Percentiles rank a stretch among this genome's conserved stretches.
Conservation (phyloP, 805 yeast genomes). For the Torulaspora gathmanii region DNA sequence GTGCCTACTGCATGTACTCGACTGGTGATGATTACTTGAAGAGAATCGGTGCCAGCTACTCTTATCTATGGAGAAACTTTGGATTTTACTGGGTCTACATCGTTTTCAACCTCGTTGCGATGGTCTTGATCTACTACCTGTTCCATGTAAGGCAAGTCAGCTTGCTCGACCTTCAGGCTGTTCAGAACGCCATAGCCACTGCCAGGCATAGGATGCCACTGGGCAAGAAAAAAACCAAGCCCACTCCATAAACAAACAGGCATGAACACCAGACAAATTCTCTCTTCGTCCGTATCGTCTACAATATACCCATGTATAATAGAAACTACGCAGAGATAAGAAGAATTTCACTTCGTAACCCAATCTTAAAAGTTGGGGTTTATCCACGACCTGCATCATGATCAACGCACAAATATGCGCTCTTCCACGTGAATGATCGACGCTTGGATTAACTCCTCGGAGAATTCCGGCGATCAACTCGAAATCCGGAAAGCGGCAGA, state of each 20-base stretch:
- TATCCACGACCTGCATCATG: too few relatives aligned
- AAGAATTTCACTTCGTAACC: too few relatives aligned
- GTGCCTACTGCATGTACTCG: conserved; percentile 48
- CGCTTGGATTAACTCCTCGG: too few relatives aligned
- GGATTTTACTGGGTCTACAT: conserved; percentile 59
- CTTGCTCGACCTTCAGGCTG: conserved; percentile 5
- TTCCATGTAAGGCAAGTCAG: conserved; percentile 25
- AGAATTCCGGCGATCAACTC: too few relatives aligned
- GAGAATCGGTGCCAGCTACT: conserved; percentile 42
- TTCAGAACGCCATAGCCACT: not conserved
- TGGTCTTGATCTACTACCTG: conserved; percentile 36
- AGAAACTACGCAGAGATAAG: not conserved
- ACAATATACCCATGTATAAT: not conserved
- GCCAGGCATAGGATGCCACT: conserved; percentile 3
- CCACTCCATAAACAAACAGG: too few relatives aligned
- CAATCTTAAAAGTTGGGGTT: too few relatives aligned
- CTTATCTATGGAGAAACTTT: conserved; percentile 59
- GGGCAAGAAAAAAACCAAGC: conserved; percentile 1
- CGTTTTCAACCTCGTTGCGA: conserved; percentile 45
- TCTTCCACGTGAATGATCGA: too few relatives aligned
- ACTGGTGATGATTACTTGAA: conserved; percentile 47
- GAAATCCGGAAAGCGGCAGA: too few relatives aligned
- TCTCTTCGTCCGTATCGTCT: not conserved
- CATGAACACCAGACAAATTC: too few relatives aligned
- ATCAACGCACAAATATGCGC: too few relatives aligned